Base-by-base conservation (phyloP, 345 rosid species). In the Eucalyptus microcorys region DNA sequence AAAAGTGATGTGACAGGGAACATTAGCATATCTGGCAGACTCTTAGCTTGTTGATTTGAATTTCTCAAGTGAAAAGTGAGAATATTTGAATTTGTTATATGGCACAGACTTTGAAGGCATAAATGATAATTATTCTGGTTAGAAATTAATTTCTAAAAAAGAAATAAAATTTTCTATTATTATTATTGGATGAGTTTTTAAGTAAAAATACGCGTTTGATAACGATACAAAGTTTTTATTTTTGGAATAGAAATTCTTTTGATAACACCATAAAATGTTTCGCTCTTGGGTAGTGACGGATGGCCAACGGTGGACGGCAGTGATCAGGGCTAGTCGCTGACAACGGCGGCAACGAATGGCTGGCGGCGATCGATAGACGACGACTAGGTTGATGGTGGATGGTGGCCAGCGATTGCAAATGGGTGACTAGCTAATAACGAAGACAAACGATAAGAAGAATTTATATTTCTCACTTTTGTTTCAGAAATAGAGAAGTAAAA, bases 301-400 rank as follows among this genome's bases (percentile, higher is more conserved):
- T 52, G 55, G 55, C 9, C 2, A 7, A 52, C 0, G 4, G 1
- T 19, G 24, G 24, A 52, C 0, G 1, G 2, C 0, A 7, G 1
- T 21, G 55, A 52, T 52, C 0, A 2, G 2, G 55, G 24, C 2
- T 52, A 8, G 55, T 52, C 0, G 0, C 0, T 17, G 2, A 19
- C 4, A 8, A 52, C 2, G 4, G 8, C 2, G 4, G 24, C 24
- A 19, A 52, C 1, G 2, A 52, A 52, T 0, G 10, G 1, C 8
- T 0, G 0, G 24, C 0, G 1, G 1, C 2, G 0, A 52, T 52
- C 2, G 0, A 52, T 0, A 0, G 4, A 19, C 4, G 4, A 7
- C 0, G 10, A 3, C 55, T 52, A 52, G 55, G 24, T 52, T 0
- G 0, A 52, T 52, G 55, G 53, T 50, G 53, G 53, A 50, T 50